A percentile compares a stretch with the other conserved stretches of the same genome.
phyloP scores from a whole-genome alignment of 768 basidiomycete genomes.

The Amanita subjunquillea region DNA sequence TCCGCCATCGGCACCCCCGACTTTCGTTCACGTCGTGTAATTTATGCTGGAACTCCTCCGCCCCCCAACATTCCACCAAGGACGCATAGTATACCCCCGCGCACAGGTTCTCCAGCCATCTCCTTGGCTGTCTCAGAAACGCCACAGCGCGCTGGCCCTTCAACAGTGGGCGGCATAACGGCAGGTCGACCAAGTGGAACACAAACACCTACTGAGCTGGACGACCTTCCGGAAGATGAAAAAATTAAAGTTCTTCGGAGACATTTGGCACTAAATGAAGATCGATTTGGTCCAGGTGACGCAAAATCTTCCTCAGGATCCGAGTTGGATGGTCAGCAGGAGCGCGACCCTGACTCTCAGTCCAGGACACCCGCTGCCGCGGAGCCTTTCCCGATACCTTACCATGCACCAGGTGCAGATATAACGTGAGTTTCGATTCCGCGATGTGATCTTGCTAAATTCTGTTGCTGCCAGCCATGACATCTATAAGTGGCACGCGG shows the following conservation, averaged over 20 bases:
- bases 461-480: constrained; percentile 45
- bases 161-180: constrained; percentile 23
- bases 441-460: constrained; percentile 6
- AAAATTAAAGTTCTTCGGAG: constrained; percentile 72
- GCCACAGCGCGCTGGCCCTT: not conserved
- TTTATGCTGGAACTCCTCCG: constrained; percentile 49
- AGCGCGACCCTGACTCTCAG: constrained; percentile 11
- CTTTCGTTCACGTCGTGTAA: constrained; percentile 52
- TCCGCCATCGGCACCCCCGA: constrained; percentile 47
- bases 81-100: constrained; percentile 1
- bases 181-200: constrained; percentile 14
- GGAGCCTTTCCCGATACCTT: constrained; percentile 77
- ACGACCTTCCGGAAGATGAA: constrained; percentile 68
- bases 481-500: constrained; percentile 92
- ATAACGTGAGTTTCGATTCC: constrained; percentile 62
- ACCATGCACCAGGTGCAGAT: constrained; percentile 80
- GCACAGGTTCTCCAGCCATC: constrained; percentile 9
- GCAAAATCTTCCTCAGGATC: constrained; percentile 18
- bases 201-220: constrained; percentile 29
- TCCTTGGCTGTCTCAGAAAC: constrained; percentile 3
- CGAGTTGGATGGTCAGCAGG: constrained; percentile 19
- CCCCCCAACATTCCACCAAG: constrained; percentile 43
- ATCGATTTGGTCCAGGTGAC: constrained; percentile 50
- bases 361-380: constrained; percentile 20
- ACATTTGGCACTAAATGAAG: constrained; percentile 71